A percentile compares a stretch with the other conserved stretches of the same genome.
phyloP scores from a whole-genome alignment of 768 basidiomycete species.

The Tephrocybe sp. region DNA sequence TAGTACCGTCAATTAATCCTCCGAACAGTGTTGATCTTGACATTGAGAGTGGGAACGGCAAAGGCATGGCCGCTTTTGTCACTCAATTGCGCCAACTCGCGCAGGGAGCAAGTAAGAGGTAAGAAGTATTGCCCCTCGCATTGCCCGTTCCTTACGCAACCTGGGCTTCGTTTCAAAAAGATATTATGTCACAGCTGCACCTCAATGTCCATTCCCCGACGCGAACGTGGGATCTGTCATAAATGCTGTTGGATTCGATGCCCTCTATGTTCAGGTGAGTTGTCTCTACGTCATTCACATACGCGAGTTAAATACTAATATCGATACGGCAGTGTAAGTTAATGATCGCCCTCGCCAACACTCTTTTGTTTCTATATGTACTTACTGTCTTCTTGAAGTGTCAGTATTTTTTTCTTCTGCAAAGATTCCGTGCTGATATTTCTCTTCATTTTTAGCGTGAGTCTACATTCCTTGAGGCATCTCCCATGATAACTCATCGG shows the following conservation, averaged over 20 bases:
- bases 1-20: background rate
- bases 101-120: constrained; percentile 51
- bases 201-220: constrained; percentile 71
- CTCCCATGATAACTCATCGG: background rate
- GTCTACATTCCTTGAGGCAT: constrained; percentile 1
- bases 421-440: background rate
- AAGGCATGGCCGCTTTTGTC: constrained; percentile 50
- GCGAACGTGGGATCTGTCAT: constrained; percentile 55
- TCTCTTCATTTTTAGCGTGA: constrained; percentile 5
- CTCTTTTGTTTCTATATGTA: background rate
- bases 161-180: constrained; percentile 23
- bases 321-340: constrained; percentile 12
- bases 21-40: constrained; percentile 58
- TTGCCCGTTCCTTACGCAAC: background rate
- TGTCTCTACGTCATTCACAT: background rate
- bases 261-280: constrained; percentile 48
- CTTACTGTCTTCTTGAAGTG: constrained; percentile 5
- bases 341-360: background rate
- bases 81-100: constrained; percentile 49
- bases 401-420: background rate
- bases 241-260: constrained; percentile 63
- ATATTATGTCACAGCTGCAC: constrained; percentile 65
- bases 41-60: constrained; percentile 59
- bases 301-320: background rate
- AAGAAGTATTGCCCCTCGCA: constrained; percentile 6